Base-by-base conservation (phyloP, 495 filamentous ascomycete genomes). In the Daldinia grandis region DNA sequence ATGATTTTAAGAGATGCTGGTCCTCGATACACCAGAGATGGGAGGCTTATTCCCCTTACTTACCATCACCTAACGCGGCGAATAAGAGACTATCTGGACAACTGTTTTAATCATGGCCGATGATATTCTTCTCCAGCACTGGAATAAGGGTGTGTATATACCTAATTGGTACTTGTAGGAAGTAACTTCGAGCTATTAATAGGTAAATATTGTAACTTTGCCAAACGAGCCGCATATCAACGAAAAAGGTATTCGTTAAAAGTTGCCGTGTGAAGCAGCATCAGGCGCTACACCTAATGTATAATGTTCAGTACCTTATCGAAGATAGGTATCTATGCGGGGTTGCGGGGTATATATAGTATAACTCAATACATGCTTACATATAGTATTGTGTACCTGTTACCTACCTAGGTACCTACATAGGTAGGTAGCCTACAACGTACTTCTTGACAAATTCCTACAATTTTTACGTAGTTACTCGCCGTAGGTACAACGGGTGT, bases 1-100 rank as follows among this genome's bases (percentile, higher is more conserved):
- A 77, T 77, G 27, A 30, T 69, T 63, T 59, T 12, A 38, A 42
- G 12, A 42, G 12, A 24, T 27, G 37, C 54, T 37, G 42, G 38
- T 28, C 21, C 15, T 56, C 33, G 47, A 24, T 8, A 30, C 15
- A 24, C 35, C 25, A 49, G n/a, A 10, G 10, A 55, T 55, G 27
- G 21, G 51, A 63, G 42, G 9, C 21, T 24, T 66, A 25, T 42
- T 54, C 31, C 28, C 62, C 3, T 42, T 60, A 30, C 19, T 24
- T 56, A 33, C n/a, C 25, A 60, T 40, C 28, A 17, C 53, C 53
- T 1, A 56, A 31, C 21, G 33, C 7, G 9, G 5, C 33, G 49
- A 35, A 21, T 31, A 35, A 30, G 53, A 17, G 53, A 12, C 30
- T 56, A 17, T 7, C 53, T 37, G 4, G 14, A 51, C 10, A 27